These are phyloP conservation scores for Penicillium olsonii DNA, from an alignment of 2,329 filamentous ascomycete genomes.

Conservation along the genomic window DNA sequence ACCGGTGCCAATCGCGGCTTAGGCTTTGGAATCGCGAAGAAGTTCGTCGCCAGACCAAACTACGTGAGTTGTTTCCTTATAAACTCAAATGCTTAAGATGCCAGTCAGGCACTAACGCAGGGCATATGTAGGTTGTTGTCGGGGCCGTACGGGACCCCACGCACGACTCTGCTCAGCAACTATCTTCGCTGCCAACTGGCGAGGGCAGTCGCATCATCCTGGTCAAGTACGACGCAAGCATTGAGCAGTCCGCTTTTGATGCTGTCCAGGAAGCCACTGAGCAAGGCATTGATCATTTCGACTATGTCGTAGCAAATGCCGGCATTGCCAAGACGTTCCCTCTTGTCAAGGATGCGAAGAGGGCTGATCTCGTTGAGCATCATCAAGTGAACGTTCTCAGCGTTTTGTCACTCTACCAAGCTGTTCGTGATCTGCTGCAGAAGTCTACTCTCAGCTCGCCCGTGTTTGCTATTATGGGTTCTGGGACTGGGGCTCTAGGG, in stretches of 20 bases:
- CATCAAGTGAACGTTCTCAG: conserved; percentile 34
- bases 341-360: conserved; percentile 33
- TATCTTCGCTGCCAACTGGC: conserved; percentile 25
- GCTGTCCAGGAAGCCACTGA: conserved; percentile 27
- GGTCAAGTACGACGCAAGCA: conserved; percentile 33
- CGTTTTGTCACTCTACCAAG: conserved; percentile 34
- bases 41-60: conserved; percentile 12
- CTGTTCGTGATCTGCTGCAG: conserved; percentile 33
- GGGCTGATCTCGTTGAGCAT: conserved; percentile 25
- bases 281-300: conserved; percentile 33
- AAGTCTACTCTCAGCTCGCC: conserved; percentile 27
- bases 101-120: not conserved
- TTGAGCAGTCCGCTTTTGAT: conserved; percentile 27
- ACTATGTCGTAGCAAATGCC: conserved; percentile 43
- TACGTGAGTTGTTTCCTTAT: conserved; percentile 4
- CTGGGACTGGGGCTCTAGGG: conserved; percentile 24
- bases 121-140: conserved; percentile 31
- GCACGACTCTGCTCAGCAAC: conserved; percentile 24
- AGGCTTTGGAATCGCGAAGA: conserved; percentile 14
- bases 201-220: conserved; percentile 32
- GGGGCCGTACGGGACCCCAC: conserved; percentile 40
- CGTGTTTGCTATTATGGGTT: conserved; percentile 36
- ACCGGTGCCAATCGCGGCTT: conserved; percentile 21
- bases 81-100: not conserved
- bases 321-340: conserved; percentile 29